Conservation (phyloP, 768 basidiomycete genomes). For the Tephrocybe sp. region DNA sequence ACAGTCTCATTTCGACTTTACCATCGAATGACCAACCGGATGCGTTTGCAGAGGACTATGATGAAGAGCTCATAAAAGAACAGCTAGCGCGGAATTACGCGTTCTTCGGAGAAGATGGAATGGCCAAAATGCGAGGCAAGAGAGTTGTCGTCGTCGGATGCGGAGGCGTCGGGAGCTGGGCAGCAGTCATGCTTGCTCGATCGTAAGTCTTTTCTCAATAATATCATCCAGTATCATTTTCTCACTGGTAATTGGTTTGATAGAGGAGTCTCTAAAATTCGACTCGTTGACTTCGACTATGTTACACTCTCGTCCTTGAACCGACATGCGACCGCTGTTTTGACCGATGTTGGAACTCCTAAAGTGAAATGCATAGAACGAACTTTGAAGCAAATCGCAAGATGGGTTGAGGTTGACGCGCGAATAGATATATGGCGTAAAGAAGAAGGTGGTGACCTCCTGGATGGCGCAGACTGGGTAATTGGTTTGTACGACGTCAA, state of each 20-base stretch:
- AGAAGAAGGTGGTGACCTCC: constrained; percentile 67
- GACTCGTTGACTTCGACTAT: constrained; percentile 93
- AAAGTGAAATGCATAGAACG: constrained; percentile 82
- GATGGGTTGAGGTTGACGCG: constrained; percentile 86
- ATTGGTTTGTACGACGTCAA: constrained; percentile 52
- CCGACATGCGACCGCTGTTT: constrained; percentile 85
- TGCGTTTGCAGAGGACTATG: constrained; percentile 34
- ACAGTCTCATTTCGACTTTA: constrained; percentile 10
- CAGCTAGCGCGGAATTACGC: constrained; percentile 92
- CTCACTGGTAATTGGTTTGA: neutral
- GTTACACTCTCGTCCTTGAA: constrained; percentile 95
- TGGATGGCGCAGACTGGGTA: constrained; percentile 92
- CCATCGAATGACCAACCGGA: constrained; percentile 6
- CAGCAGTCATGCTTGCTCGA: constrained; percentile 87
- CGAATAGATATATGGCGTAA: constrained; percentile 85
- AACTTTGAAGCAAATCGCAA: constrained; percentile 65
- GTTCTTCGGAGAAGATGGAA: constrained; percentile 89
- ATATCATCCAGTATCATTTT: neutral
- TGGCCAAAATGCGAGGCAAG: constrained; percentile 70
- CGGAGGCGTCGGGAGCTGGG: constrained; percentile 97
- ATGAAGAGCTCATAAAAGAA: constrained; percentile 83
- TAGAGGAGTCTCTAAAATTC: constrained; percentile 73
- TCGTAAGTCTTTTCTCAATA: constrained; percentile 56
- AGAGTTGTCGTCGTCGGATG: constrained; percentile 90
- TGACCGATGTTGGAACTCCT: constrained; percentile 90